phyloP scores from a whole-genome alignment of 495 filamentous ascomycete species.

The Pyrenula aspistea region DNA sequence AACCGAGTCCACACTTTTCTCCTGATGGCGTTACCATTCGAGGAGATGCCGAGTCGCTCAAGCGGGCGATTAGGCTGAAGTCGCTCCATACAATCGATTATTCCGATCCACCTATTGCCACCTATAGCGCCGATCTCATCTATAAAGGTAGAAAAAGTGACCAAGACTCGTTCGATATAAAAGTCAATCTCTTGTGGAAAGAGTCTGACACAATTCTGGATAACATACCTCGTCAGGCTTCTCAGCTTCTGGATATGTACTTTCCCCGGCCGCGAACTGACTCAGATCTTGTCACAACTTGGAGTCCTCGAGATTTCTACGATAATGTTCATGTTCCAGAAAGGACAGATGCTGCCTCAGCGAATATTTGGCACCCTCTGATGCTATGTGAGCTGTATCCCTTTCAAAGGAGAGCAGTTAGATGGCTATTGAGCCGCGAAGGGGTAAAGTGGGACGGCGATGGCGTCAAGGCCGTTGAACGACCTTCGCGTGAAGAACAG shows the following conservation, averaged over 20 bases:
- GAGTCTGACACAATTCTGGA: not conserved
- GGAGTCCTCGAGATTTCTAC: slow-evolving; percentile 53
- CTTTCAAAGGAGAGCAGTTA: slow-evolving; percentile 60
- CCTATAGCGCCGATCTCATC: not conserved
- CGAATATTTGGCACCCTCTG: slow-evolving; percentile 24
- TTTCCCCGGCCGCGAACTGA: not conserved
- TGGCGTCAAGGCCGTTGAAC: slow-evolving; percentile 14
- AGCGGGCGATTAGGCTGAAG: not conserved
- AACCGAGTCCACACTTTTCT: not conserved
- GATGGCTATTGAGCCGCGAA: slow-evolving; percentile 56
- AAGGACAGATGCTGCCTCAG: slow-evolving; percentile 21
- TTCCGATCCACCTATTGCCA: not conserved
- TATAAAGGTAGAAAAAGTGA: not conserved
- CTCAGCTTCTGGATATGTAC: not conserved
- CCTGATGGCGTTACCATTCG: not conserved
- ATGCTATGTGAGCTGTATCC: slow-evolving; percentile 48
- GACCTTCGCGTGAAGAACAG: slow-evolving; percentile 5
- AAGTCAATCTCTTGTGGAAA: not conserved
- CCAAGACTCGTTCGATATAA: not conserved
- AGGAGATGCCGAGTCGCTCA: not conserved
- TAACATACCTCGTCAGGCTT: not conserved
- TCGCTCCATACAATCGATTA: not conserved
- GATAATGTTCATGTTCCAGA: slow-evolving; percentile 48
- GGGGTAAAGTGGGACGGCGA: slow-evolving; percentile 25
- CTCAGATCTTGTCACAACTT: slow-evolving; percentile 5